These are phyloP conservation scores for Agrocybe praecox DNA, from an alignment of 768 basidiomycete species.

Conservation along the genomic window DNA sequence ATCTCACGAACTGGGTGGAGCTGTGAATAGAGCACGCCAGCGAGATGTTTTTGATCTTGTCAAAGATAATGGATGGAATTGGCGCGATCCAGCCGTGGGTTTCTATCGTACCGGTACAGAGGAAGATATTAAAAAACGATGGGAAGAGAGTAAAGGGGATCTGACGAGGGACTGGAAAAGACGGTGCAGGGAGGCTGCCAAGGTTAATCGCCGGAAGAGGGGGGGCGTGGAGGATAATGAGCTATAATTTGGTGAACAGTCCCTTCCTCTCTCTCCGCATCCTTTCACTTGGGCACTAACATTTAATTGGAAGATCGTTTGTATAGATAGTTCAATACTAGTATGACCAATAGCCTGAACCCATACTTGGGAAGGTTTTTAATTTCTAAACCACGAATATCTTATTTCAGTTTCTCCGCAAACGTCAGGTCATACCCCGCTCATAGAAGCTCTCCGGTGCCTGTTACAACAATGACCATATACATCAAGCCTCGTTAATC, in stretches of 20 bases:
- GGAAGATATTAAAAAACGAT: slow-evolving; percentile 64
- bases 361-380: too few relatives aligned
- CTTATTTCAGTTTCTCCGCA: too few relatives aligned
- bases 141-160: slow-evolving; percentile 71
- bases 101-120: slow-evolving; percentile 55
- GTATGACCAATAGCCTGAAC: too few relatives aligned
- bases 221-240: slow-evolving; percentile 32
- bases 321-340: too few relatives aligned
- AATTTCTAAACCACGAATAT: too few relatives aligned
- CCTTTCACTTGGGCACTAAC: too few relatives aligned
- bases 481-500: too few relatives aligned
- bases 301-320: too few relatives aligned
- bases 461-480: too few relatives aligned
- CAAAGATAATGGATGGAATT: slow-evolving; percentile 50
- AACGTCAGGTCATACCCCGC: too few relatives aligned
- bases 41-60: slow-evolving; percentile 53
- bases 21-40: slow-evolving; percentile 31
- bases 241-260: slow-evolving; percentile 1
- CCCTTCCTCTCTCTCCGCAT: too few relatives aligned
- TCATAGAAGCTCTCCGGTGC: too few relatives aligned
- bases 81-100: slow-evolving; percentile 39
- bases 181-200: slow-evolving; percentile 74
- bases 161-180: slow-evolving; percentile 81
- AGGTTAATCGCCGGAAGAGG: slow-evolving; percentile 56
- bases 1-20: slow-evolving; percentile 7